Evolutionary conservation across 139 green algal genomes (phyloP), one percentile per base, ranked within the genome.

Genomic region (Chloropicon primus): DNA sequence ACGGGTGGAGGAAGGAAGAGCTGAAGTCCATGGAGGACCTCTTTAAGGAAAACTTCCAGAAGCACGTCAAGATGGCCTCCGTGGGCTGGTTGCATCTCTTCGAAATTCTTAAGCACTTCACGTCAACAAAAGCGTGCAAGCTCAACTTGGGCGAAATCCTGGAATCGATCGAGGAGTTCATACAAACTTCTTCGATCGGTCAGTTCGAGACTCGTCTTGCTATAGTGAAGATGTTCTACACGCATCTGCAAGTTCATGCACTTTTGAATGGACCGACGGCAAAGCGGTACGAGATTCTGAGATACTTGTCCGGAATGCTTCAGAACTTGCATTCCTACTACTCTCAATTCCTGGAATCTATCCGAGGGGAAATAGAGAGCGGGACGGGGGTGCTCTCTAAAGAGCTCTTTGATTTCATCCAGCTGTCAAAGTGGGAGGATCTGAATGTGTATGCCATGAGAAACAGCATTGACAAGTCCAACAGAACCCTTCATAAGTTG

Each of bases 401-500:
- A 80, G 89, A 96, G 72, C 86, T 99, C 28, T 80, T 88, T 54
- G 94, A 97, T 83, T 97, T 98, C 88, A 92, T 97, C 25, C 77
- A 83, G 72, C 87, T 99, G 72, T 89, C 93, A n/a, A 94, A 93
- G 80, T 99, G 95, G 95, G 95, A 99, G 82, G 93, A 99, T 85
- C 85, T 92, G 2, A 92, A 93, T 28, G 96, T 94, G 85, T 96
- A 97, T 79, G 87, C 91, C 0, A 85, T 97, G 86, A 85, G 85
- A 62, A 76, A 79, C 1, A 87, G 82, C 53, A 77, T 73, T 25
- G 75, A 54, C 29, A 62, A 62, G 41, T 62, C 41, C 41, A 62
- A 62, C 41, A 5, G 41, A 5, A 62, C 41, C 10, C 10, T 62
- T 17, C 41, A n/a, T 62, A 62, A 62, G 41, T 17, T 62, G 41